Evolutionary conservation across 2,329 filamentous ascomycete species (phyloP).

Genomic region (Penicillium sp.): DNA sequence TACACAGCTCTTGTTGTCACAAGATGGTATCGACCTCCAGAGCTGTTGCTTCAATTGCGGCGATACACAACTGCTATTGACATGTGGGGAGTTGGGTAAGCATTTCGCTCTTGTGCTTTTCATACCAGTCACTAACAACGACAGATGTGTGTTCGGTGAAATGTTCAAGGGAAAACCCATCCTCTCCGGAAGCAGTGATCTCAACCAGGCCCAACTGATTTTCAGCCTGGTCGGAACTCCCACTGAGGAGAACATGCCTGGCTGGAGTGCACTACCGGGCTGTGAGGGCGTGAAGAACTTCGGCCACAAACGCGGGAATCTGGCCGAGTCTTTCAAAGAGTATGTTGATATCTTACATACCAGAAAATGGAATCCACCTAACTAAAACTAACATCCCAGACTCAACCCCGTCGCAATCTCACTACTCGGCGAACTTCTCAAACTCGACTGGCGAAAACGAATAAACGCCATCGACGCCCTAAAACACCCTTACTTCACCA

Average conservation of each 20-base stretch:
- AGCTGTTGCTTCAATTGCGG: slow-evolving; percentile 84
- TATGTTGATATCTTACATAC: slow-evolving; percentile 41
- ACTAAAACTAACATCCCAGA: slow-evolving; percentile 43
- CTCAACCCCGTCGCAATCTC: slow-evolving; percentile 74
- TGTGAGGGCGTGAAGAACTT: slow-evolving; percentile 73
- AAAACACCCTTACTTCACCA: slow-evolving; percentile 88
- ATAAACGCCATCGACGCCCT: slow-evolving; percentile 94
- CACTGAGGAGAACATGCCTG: slow-evolving; percentile 89
- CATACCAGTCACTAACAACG: slow-evolving; percentile 28
- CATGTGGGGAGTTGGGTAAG: slow-evolving; percentile 95
- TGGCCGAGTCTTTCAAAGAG: slow-evolving; percentile 76
- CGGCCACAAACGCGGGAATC: slow-evolving; percentile 64
- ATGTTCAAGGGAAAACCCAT: slow-evolving; percentile 97
- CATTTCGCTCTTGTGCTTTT: slow-evolving; percentile 11
- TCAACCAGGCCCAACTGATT: slow-evolving; percentile 88
- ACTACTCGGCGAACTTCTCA: slow-evolving; percentile 79
- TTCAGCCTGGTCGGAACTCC: slow-evolving; percentile 91
- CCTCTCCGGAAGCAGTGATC: slow-evolving; percentile 83
- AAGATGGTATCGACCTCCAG: slow-evolving; percentile 93
- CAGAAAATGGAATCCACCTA: background rate
- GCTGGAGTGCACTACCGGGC: slow-evolving; percentile 81
- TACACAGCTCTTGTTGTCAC: slow-evolving; percentile 98
- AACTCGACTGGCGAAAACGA: slow-evolving; percentile 83
- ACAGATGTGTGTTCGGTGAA: slow-evolving; percentile 93
- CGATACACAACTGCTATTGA: slow-evolving; percentile 97